phyloP scores from a whole-genome alignment of 352 stramenopile species.

The Phytophthora syringae region DNA sequence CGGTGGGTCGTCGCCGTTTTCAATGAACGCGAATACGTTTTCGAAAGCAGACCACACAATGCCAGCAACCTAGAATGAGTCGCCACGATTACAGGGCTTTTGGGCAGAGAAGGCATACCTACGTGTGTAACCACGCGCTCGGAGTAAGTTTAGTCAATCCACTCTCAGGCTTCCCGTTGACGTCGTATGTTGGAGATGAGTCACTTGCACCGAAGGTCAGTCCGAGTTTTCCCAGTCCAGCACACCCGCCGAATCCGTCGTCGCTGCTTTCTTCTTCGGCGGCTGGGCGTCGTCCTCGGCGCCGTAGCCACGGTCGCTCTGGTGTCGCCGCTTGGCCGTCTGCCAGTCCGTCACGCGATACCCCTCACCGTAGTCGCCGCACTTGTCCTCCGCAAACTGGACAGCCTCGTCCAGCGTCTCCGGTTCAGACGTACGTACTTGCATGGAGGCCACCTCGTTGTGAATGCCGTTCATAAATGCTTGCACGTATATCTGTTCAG shows the following conservation, averaged over 20 bases:
- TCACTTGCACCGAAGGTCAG: background rate
- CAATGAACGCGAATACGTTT: too few species aligned
- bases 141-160: background rate
- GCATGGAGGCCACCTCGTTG: background rate
- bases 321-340: background rate
- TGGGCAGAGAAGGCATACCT: too few species aligned
- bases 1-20: too few species aligned
- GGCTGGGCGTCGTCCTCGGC: background rate
- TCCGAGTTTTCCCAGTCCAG: background rate
- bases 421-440: background rate
- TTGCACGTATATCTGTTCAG: background rate
- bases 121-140: too few species aligned
- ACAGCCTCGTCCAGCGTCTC: background rate
- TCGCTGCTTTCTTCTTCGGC: background rate
- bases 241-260: background rate
- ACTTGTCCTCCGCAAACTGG: constrained; percentile 3
- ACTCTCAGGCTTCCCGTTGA: background rate
- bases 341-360: background rate
- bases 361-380: background rate
- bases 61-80: too few species aligned
- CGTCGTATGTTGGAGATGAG: background rate
- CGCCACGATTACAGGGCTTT: too few species aligned
- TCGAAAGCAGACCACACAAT: too few species aligned
- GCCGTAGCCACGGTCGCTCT: background rate
- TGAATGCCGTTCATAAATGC: background rate